These are phyloP conservation scores for Hysterium pulicare DNA, from an alignment of 2,329 filamentous ascomycete genomes.

Conservation along the genomic window DNA sequence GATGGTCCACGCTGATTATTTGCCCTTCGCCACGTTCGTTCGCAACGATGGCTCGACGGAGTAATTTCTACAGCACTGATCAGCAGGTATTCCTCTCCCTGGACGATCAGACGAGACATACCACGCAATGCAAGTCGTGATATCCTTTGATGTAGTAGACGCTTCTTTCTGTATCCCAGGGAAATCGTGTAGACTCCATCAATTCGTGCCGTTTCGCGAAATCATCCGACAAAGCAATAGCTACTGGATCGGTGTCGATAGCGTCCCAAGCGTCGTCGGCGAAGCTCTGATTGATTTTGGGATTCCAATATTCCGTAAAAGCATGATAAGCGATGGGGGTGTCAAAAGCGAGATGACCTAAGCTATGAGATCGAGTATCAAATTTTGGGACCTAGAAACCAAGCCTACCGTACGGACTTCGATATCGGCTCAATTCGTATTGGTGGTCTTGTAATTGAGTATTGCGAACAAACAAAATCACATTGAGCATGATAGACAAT, in stretches of 20 bases:
- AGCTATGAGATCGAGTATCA: background rate
- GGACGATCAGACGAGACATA: too few relatives aligned
- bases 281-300: conserved; percentile 20
- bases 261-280: conserved; percentile 33
- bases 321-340: conserved; percentile 24
- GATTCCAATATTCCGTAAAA: conserved; percentile 29
- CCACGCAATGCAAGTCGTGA: conserved; percentile 34
- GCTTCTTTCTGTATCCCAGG: conserved; percentile 34
- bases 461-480: background rate
- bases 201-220: conserved; percentile 22
- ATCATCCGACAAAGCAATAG: conserved; percentile 28
- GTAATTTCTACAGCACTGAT: conserved; percentile 23
- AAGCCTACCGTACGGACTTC: conserved; percentile 25
- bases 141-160: conserved; percentile 35
- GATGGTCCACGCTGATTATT: conserved; percentile 23
- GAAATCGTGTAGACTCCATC: conserved; percentile 25
- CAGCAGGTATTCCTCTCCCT: too few relatives aligned
- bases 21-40: conserved; percentile 22
- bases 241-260: conserved; percentile 31
- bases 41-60: conserved; percentile 32
- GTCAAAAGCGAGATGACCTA: conserved; percentile 27
- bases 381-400: background rate
- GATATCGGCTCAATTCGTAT: background rate
- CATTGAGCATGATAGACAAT: background rate
- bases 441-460: background rate